These are phyloP conservation scores for Ceratobasidium sp. DNA, from an alignment of 1,284 basidiomycete genomes.

Conservation along the genomic window DNA sequence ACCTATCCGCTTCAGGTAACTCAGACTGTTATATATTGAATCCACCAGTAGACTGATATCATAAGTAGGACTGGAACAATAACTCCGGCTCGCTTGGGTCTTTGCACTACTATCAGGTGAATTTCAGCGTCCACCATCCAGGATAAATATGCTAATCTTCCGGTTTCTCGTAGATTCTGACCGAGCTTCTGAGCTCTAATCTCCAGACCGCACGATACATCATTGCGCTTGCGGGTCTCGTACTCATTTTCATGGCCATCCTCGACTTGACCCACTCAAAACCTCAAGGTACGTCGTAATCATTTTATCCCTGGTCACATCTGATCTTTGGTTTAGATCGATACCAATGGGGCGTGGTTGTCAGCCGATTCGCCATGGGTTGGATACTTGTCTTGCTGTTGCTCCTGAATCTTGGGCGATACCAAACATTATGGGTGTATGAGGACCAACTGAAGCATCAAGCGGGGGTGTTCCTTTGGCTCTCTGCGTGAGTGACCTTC, in stretches of 20 bases:
- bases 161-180: constrained; percentile 13
- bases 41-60: not conserved
- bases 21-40: too few relatives aligned
- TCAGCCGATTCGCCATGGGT: constrained; percentile 30
- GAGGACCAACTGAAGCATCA: constrained; percentile 1
- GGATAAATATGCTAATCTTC: not conserved
- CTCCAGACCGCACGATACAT: constrained; percentile 25
- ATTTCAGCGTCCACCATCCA: too few relatives aligned
- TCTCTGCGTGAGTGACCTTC: constrained; percentile 20
- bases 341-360: constrained; percentile 25
- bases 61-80: constrained; percentile 16
- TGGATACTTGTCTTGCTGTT: not conserved
- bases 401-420: constrained; percentile 21
- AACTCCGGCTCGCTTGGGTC: constrained; percentile 12
- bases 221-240: not conserved
- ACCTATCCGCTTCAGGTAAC: constrained; percentile 24
- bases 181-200: constrained; percentile 11
- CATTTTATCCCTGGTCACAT: not conserved
- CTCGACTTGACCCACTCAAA: constrained; percentile 11
- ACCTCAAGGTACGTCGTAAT: constrained; percentile 4
- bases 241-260: constrained; percentile 3
- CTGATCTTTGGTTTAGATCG: constrained; percentile 7
- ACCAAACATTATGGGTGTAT: constrained; percentile 27
- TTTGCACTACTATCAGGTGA: constrained; percentile 26
- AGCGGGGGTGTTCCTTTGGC: constrained; percentile 18